These are phyloP conservation scores for Chalaropsis thielavioides DNA, from an alignment of 2,329 filamentous ascomycete genomes.

Conservation along the genomic window DNA sequence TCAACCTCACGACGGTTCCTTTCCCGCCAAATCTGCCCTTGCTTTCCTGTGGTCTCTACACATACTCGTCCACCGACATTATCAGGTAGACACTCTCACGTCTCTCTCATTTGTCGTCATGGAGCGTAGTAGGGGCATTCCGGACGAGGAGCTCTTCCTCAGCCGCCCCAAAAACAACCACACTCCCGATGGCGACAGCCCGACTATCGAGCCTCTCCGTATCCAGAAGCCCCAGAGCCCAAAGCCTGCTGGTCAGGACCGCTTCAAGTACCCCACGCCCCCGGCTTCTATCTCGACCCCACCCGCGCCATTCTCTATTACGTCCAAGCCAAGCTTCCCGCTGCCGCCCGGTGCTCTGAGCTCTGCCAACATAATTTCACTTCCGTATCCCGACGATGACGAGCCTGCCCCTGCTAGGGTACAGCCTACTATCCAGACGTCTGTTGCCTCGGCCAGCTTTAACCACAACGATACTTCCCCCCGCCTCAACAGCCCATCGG, in stretches of 20 bases:
- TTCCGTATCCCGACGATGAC: slow-evolving; percentile 63
- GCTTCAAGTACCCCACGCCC: slow-evolving; percentile 39
- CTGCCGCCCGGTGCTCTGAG: slow-evolving; percentile 55
- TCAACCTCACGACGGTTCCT: not conserved
- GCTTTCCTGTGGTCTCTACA: not conserved
- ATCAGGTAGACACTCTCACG: too few relatives aligned
- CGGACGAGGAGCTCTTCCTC: slow-evolving; percentile 76
- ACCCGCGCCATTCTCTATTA: slow-evolving; percentile 28
- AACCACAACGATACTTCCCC: slow-evolving; percentile 37
- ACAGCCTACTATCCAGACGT: slow-evolving; percentile 25
- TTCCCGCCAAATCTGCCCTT: not conserved
- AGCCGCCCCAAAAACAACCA: slow-evolving; percentile 32
- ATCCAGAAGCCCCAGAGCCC: slow-evolving; percentile 68
- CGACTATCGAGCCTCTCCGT: slow-evolving; percentile 68
- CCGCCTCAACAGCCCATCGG: slow-evolving; percentile 40
- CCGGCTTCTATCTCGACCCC: slow-evolving; percentile 26
- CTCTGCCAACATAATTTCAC: slow-evolving; percentile 41
- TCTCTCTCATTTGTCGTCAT: slow-evolving; percentile 22
- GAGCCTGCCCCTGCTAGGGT: slow-evolving; percentile 28
- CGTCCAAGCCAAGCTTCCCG: slow-evolving; percentile 44
- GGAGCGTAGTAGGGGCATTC: slow-evolving; percentile 46
- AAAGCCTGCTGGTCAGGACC: slow-evolving; percentile 30
- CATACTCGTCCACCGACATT: not conserved
- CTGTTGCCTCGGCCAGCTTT: slow-evolving; percentile 32
- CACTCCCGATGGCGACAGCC: slow-evolving; percentile 46